A percentile compares a stretch with the other conserved stretches of the same genome.
These are phyloP conservation scores for Backusella liffmaniae DNA, from an alignment of 192 early-diverging fungal genomes.

Conservation along the genomic window DNA sequence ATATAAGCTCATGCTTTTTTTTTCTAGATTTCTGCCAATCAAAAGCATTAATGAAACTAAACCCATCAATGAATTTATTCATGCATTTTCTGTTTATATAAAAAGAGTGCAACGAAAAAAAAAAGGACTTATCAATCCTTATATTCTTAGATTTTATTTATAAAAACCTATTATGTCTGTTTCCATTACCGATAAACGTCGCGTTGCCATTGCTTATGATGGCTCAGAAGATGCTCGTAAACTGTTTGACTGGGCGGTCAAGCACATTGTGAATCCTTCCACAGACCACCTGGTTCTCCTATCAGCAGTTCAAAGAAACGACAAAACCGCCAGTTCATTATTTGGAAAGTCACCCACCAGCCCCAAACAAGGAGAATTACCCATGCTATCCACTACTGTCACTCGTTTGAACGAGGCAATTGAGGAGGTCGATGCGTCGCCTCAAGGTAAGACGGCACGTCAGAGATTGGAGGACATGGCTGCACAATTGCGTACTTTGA, in stretches of 20 bases:
- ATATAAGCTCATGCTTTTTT: slow-evolving; percentile 5
- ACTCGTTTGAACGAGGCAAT: slow-evolving; percentile 22
- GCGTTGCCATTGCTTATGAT: slow-evolving; percentile 31
- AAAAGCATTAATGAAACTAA: neutral
- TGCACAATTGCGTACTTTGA: neutral
- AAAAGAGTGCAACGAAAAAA: neutral
- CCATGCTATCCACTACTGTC: slow-evolving; percentile 24
- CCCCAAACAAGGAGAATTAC: neutral
- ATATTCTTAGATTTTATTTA: neutral
- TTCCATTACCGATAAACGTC: slow-evolving; percentile 25
- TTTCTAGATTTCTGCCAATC: slow-evolving; percentile 1
- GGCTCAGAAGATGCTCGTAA: slow-evolving; percentile 31
- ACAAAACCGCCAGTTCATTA: neutral
- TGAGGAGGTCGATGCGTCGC: slow-evolving; percentile 13
- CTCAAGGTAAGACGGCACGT: slow-evolving; percentile 7
- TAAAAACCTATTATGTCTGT: slow-evolving; percentile 8
- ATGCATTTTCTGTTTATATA: neutral
- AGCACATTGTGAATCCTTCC: slow-evolving; percentile 21
- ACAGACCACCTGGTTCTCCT: slow-evolving; percentile 33
- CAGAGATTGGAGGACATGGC: slow-evolving; percentile 20
- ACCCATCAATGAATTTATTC: neutral
- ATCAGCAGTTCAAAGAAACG: slow-evolving; percentile 16
- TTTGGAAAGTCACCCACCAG: neutral
- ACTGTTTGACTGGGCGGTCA: slow-evolving; percentile 26
- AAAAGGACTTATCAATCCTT: neutral